Evolutionary conservation across 164 flowering plant species (phyloP), one percentile per base, ranked within the genome.

Genomic region (Nymphaea thermarum): DNA sequence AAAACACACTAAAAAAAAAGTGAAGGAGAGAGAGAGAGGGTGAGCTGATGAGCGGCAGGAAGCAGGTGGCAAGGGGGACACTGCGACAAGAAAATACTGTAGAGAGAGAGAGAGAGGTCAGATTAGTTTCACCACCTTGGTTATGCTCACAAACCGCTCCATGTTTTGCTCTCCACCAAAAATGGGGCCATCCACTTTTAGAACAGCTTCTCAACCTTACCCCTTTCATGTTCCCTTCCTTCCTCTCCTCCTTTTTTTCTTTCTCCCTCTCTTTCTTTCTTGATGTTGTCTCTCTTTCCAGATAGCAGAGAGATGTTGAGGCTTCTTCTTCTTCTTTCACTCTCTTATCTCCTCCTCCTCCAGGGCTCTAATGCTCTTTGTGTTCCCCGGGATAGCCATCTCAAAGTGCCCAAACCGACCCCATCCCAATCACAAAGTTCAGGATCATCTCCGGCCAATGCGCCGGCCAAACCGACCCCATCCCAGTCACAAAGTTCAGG

Each of bases 91-190:
- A 25, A 25, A 25, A 25, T 25, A 25, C 36, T 25, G 36, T 25
- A 25, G 36, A 25, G 36, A 25, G 36, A 25, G 36, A 25, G 36
- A 25, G 36, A 25, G 36, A 25, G 36, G 36, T 25, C 4, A 51
- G 14, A 51, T 51, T 15, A 15, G 57, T 51, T 51, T 51, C 14
- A 7, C 0, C 14, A 51, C 12, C 8, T 8, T 51, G 57, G 57
- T 15, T 51, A 15, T 10, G 57, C 8, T 51, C 14, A 51, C 17
- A 61, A n/a, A 7, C 25, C 14, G 14, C 6, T 62, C 77, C 74
- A 60, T 36, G 36, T 74, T 74, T 36, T 67, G 68, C 72, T 77
- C 65, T 12, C 7, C 41, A 60, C 79, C 77, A 63, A 51, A 43
- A 69, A 67, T n/a, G 41, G 15, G 44, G 36, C 36, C 36, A 5